phyloP scores from a whole-genome alignment of 495 filamentous ascomycete species.

The Penicillium tannophilum region DNA sequence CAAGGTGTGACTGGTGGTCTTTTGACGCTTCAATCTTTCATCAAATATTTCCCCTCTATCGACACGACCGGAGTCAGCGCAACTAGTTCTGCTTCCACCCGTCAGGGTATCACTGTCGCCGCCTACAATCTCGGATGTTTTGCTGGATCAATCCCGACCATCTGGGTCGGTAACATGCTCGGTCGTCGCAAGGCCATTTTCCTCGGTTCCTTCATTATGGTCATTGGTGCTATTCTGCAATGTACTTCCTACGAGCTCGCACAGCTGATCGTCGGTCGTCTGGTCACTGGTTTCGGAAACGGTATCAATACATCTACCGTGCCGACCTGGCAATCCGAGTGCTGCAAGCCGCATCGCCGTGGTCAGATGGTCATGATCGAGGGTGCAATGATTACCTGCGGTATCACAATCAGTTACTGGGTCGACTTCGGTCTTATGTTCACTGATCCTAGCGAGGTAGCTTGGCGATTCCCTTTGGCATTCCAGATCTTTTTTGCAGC shows the following conservation, averaged over 20 bases:
- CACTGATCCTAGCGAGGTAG: constrained; percentile 59
- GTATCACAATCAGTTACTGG: constrained; percentile 77
- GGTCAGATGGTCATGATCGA: constrained; percentile 83
- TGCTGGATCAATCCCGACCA: constrained; percentile 59
- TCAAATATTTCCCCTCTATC: constrained; percentile 57
- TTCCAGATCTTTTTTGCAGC: constrained; percentile 71
- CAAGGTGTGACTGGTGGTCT: constrained; percentile 64
- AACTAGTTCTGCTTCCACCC: constrained; percentile 42
- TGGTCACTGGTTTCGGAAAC: constrained; percentile 63
- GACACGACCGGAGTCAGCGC: constrained; percentile 42
- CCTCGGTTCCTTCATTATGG: constrained; percentile 59
- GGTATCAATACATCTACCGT: constrained; percentile 68
- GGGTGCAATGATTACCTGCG: constrained; percentile 69
- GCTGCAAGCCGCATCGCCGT: constrained; percentile 69
- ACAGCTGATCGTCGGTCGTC: constrained; percentile 66
- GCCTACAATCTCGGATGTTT: constrained; percentile 69
- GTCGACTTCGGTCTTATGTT: constrained; percentile 72
- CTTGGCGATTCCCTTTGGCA: constrained; percentile 76
- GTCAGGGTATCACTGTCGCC: constrained; percentile 64
- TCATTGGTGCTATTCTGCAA: constrained; percentile 62
- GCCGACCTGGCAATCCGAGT: constrained; percentile 78
- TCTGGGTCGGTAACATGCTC: constrained; percentile 60
- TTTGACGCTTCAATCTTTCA: constrained; percentile 56
- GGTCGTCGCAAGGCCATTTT: constrained; percentile 60
- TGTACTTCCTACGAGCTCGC: constrained; percentile 60